A percentile compares a stretch with the other conserved stretches of the same genome.
These are phyloP conservation scores for Neonothopanus nambi DNA, from an alignment of 1,284 basidiomycete species.

Conservation along the genomic window DNA sequence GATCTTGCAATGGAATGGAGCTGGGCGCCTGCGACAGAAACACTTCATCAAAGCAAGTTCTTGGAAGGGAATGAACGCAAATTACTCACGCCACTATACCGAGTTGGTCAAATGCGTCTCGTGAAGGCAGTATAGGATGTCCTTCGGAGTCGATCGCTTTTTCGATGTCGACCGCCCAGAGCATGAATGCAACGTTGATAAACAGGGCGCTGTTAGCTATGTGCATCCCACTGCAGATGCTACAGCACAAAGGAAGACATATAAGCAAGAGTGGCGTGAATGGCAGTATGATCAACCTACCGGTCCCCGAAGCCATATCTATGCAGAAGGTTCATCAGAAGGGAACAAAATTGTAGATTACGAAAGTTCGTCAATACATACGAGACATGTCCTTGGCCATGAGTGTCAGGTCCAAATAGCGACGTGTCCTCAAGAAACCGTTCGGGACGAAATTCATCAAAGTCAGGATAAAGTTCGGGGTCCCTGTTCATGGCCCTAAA, in stretches of 20 bases:
- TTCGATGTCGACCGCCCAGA: constrained; percentile 34
- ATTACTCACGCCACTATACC: constrained; percentile 16
- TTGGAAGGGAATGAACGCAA: no score
- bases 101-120: constrained; percentile 6
- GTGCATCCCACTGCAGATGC: constrained; percentile 34
- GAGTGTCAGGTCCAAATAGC: constrained; percentile 12
- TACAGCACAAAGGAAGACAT: constrained; percentile 4
- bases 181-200: constrained; percentile 32
- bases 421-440: constrained; percentile 15
- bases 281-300: neutral
- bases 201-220: constrained; percentile 35
- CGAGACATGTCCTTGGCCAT: constrained; percentile 15
- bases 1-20: no score
- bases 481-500: constrained; percentile 16
- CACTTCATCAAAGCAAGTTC: neutral
- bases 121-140: neutral
- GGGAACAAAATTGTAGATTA: neutral
- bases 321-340: neutral
- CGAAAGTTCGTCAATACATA: constrained; percentile 1
- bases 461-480: constrained; percentile 14
- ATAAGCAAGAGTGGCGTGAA: neutral
- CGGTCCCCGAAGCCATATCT: constrained; percentile 15
- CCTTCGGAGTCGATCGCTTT: neutral
- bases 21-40: no score
- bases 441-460: constrained; percentile 22